Evolutionary conservation across 768 basidiomycete genomes (phyloP).

Genomic region (Rhodotorula graminis): DNA sequence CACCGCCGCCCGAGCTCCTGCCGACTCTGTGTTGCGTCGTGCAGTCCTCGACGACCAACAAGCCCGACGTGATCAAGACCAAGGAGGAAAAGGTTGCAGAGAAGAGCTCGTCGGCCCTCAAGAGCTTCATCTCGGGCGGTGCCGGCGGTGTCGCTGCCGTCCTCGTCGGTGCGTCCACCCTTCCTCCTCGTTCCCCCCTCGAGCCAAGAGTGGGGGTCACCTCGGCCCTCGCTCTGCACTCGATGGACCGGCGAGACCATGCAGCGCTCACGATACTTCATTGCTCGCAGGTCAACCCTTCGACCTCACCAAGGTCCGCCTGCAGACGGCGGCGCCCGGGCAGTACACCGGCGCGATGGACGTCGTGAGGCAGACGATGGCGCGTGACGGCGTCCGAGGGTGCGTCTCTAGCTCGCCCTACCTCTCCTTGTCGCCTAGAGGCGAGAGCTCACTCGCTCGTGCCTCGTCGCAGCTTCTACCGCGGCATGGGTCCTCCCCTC

Average conservation of each 20-base stretch:
- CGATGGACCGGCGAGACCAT: neutral
- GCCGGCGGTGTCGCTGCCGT: conserved; percentile 84
- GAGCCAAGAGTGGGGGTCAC: neutral
- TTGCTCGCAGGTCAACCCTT: conserved; percentile 77
- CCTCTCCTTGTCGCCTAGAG: neutral
- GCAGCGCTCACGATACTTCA: neutral
- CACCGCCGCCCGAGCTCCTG: too few species aligned
- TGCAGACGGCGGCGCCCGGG: conserved; percentile 87
- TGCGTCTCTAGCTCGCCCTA: conserved; percentile 45
- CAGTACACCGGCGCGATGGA: conserved; percentile 87
- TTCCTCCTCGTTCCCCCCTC: too few species aligned
- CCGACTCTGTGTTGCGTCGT: neutral
- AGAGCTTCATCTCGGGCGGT: conserved; percentile 89
- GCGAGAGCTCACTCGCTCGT: neutral
- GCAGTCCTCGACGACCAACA: neutral
- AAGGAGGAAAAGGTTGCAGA: conserved; percentile 31
- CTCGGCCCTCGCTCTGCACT: neutral
- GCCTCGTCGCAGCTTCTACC: conserved; percentile 62
- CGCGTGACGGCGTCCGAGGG: conserved; percentile 87
- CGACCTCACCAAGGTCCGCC: conserved; percentile 89
- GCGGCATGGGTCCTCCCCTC: conserved; percentile 53
- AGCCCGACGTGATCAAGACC: conserved; percentile 12
- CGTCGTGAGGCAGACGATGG: conserved; percentile 83
- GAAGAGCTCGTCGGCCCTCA: conserved; percentile 48
- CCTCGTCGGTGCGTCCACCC: conserved; percentile 70